A percentile compares a stretch with the other conserved stretches of the same genome.
These are phyloP conservation scores for Pilatotrama ljubarskyi DNA, from an alignment of 768 basidiomycete genomes.

Conservation along the genomic window DNA sequence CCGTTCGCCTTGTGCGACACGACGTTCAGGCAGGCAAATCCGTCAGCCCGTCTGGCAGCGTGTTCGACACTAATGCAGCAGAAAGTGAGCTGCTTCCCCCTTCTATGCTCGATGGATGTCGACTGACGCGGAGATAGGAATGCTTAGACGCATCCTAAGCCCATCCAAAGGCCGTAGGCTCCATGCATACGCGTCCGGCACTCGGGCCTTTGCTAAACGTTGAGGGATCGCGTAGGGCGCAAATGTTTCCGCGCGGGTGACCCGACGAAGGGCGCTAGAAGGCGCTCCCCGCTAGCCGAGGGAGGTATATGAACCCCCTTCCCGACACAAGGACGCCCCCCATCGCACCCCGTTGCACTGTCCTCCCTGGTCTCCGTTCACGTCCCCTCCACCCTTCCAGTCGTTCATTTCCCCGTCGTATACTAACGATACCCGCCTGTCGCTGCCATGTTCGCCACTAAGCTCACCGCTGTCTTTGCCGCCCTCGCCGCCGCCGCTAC, in stretches of 20 bases:
- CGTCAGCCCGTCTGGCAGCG: background rate
- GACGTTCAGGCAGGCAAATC: background rate
- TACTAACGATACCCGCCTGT: constrained; percentile 6
- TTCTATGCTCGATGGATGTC: too few relatives aligned
- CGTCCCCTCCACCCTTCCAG: background rate
- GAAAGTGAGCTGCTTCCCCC: too few relatives aligned
- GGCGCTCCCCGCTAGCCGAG: constrained; percentile 2
- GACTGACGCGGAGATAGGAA: background rate
- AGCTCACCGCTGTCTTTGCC: constrained; percentile 19
- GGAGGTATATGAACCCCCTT: constrained; percentile 9
- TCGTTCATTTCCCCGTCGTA: constrained; percentile 11
- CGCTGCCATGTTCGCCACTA: constrained; percentile 19
- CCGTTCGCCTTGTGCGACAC: background rate
- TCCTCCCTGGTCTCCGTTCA: background rate
- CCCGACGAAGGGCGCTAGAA: constrained; percentile 10
- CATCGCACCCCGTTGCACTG: constrained; percentile 6
- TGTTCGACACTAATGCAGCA: too few relatives aligned
- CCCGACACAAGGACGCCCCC: background rate
- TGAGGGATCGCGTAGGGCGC: background rate
- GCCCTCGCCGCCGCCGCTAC: constrained; percentile 35
- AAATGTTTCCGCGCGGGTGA: background rate
- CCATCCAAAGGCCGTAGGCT: background rate
- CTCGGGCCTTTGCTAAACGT: background rate
- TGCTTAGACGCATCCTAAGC: background rate
- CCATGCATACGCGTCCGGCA: background rate